These are phyloP conservation scores for Syzygium grande DNA, from an alignment of 345 rosid species.

Conservation along the genomic window DNA sequence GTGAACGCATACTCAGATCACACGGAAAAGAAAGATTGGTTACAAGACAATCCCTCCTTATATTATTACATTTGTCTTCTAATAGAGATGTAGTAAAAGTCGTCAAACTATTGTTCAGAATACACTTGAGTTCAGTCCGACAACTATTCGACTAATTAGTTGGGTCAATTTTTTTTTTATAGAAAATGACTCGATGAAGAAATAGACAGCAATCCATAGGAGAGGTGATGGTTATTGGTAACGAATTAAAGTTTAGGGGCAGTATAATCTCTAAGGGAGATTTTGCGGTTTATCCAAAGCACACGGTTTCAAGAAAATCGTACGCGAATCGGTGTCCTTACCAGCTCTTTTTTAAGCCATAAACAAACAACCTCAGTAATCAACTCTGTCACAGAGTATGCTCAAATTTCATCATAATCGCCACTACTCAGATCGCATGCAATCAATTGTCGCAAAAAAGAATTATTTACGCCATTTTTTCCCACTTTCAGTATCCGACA, in stretches of 20 bases:
- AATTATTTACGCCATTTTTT: background rate
- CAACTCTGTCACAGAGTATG: background rate
- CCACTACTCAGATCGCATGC: background rate
- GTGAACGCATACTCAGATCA: background rate
- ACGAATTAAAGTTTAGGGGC: background rate
- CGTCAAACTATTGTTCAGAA: background rate
- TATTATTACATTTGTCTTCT: background rate
- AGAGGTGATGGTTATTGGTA: background rate
- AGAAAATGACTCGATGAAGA: background rate
- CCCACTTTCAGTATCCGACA: background rate
- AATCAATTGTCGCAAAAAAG: background rate
- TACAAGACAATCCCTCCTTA: background rate
- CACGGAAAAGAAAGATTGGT: background rate
- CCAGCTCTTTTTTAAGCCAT: background rate
- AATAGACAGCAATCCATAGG: background rate
- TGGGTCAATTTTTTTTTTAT: background rate
- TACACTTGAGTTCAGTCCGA: background rate
- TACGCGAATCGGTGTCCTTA: background rate
- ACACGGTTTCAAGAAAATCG: background rate
- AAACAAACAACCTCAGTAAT: background rate
- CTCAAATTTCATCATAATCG: background rate
- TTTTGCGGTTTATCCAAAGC: background rate
- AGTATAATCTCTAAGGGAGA: background rate
- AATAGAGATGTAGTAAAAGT: background rate
- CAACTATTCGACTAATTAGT: background rate